A percentile compares a stretch with the other conserved stretches of the same genome.
Evolutionary conservation across 331 rosid species (phyloP).

Genomic region (Rhamnella rubrinervis): DNA sequence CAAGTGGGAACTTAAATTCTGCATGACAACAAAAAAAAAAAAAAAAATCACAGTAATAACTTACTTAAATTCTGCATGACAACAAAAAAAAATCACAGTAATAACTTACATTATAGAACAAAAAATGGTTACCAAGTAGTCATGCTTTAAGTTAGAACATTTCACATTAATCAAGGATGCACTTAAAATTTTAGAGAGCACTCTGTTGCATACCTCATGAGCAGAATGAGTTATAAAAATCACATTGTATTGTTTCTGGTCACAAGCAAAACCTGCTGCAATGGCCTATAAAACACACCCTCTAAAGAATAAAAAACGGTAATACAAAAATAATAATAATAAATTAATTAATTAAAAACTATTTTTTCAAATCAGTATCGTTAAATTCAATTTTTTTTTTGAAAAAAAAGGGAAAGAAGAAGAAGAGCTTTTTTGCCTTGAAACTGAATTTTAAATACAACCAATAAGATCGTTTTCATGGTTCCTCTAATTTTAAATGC

Average conservation of each 20-base stretch:
- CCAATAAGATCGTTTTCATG: too few species aligned
- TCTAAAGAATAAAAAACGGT: too few species aligned
- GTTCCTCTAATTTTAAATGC: too few species aligned
- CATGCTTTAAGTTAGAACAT: neutral
- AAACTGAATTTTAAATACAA: too few species aligned
- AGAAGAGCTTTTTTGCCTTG: too few species aligned
- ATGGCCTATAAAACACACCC: conserved; percentile 54
- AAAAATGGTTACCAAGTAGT: neutral
- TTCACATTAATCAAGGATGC: neutral
- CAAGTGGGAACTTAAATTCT: conserved; percentile 58
- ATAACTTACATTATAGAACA: neutral
- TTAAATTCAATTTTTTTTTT: too few species aligned
- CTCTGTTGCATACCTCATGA: conserved; percentile 52
- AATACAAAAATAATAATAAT: too few species aligned
- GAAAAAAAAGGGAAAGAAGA: too few species aligned
- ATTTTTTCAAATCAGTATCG: too few species aligned
- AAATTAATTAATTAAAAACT: too few species aligned
- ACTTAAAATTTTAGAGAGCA: conserved; percentile 3
- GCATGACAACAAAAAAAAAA: conserved; percentile 18
- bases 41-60: neutral
- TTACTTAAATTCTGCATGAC: conserved; percentile 46
- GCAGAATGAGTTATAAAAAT: conserved; percentile 63
- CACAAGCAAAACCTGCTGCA: conserved; percentile 69
- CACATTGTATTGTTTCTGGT: conserved; percentile 58
- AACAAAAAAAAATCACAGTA: neutral